phyloP scores from a whole-genome alignment of 805 yeast species.

The Scheffersomyces stipitis region DNA sequence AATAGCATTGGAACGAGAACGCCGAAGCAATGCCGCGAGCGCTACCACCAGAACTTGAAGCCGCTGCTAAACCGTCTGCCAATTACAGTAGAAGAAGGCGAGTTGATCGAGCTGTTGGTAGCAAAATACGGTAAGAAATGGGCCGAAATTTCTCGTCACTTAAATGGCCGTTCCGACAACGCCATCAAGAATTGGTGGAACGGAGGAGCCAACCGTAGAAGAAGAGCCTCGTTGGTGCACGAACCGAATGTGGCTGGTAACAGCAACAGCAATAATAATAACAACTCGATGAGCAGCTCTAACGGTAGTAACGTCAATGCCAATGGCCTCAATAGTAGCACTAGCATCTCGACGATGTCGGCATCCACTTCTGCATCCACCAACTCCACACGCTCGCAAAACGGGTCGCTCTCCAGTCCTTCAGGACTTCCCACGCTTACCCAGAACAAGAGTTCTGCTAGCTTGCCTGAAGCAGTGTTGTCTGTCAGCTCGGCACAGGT shows the following conservation, averaged over 20 bases:
- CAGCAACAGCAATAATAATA: background rate
- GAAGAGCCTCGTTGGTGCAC: slow-evolving; percentile 42
- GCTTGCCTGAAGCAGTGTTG: background rate
- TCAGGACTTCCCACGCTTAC: no score
- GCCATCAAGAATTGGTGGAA: slow-evolving; percentile 97
- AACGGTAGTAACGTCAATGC: background rate
- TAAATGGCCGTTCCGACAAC: slow-evolving; percentile 86
- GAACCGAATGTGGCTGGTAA: background rate
- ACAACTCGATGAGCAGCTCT: background rate
- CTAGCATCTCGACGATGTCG: background rate
- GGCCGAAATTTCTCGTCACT: slow-evolving; percentile 90
- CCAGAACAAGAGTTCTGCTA: background rate
- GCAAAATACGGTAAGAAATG: slow-evolving; percentile 80
- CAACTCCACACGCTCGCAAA: no score
- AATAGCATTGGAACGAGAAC: slow-evolving; percentile 72
- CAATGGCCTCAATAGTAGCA: background rate
- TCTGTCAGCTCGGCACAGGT: background rate
- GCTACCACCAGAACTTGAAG: slow-evolving; percentile 88
- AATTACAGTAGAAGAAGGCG: slow-evolving; percentile 82
- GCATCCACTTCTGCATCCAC: background rate
- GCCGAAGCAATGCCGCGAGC: slow-evolving; percentile 89
- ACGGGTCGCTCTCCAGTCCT: no score
- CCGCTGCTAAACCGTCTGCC: slow-evolving; percentile 82
- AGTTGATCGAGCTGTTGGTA: slow-evolving; percentile 75
- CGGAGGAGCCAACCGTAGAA: slow-evolving; percentile 84